Evolutionary conservation across 2,329 filamentous ascomycete species (phyloP), one percentile per base, ranked within the genome.

Genomic region (Aspergillus ochraceoroseus): DNA sequence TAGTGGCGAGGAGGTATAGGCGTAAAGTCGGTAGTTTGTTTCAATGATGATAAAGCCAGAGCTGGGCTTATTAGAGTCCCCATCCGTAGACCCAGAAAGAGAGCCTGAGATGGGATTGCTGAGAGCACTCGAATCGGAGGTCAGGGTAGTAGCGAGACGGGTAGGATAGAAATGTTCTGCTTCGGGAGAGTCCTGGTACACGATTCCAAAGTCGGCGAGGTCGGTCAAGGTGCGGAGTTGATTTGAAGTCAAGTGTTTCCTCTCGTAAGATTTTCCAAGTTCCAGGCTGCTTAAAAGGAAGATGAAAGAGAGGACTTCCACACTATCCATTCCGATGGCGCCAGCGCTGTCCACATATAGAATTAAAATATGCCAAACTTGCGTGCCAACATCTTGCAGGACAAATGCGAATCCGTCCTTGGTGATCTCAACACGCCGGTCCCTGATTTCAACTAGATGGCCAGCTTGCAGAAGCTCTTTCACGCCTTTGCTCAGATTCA

Each of bases 11-110:
- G 85, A 83, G 5, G 94, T 96, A 70, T 98, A 98, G 20, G 92
- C 92, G 70, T 98, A 98, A 53, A 98, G 71, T 17, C 92, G 85
- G 70, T 95, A 96, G 68, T 98, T 98, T 6, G 92, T 98, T 70
- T 98, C 92, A 52, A 98, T 79, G 56, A 98, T 89, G 59, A 98
- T 87, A 70, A 87, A 92, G 48, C 89, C 89, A 4, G 65, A 61
- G 7, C 61, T 59, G 5, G 61, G 46, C 31, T 61, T 57, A 15
- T 50, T 52, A 35, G 59, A 59, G 34, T 49, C 65, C 6, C 52
- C 41, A 31, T 55, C 55, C 14, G 51, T 47, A 25, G 64, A 61
- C 1, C 63, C 58, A 7, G 59, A 55, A 1, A 80, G 75, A 5
- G 82, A 82, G 28, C 83, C 82, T 19, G 80, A 74, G 51, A 89